Conservation (phyloP, 192 early-diverging fungal species). For the Podila epigama region DNA sequence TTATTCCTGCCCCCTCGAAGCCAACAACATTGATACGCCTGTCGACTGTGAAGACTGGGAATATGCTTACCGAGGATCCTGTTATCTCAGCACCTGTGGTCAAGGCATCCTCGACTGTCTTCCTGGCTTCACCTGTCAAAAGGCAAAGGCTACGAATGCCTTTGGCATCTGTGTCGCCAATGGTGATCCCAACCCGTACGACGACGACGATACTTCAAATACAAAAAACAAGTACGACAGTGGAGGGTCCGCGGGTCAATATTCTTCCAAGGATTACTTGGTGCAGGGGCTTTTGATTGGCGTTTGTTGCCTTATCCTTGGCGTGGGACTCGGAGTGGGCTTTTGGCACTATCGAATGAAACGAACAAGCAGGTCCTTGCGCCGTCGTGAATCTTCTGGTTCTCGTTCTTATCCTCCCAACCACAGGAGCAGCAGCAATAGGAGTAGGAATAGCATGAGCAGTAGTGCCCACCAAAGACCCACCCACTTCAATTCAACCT, state of each 20-base stretch:
- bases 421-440: too few species aligned
- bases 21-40: background rate
- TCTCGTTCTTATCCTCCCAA: too few species aligned
- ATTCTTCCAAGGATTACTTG: constrained; percentile 18
- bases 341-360: constrained; percentile 32
- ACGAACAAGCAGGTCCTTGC: too few species aligned
- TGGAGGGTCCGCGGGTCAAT: background rate
- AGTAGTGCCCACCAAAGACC: background rate
- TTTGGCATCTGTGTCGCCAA: constrained; percentile 17
- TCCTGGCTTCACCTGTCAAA: constrained; percentile 5
- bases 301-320: constrained; percentile 3
- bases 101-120: constrained; percentile 2
- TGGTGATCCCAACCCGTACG: constrained; percentile 1
- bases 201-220: background rate
- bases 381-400: too few species aligned
- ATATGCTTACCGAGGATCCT: constrained; percentile 14
- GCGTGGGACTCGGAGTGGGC: constrained; percentile 25
- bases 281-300: constrained; percentile 32
- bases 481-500: background rate
- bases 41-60: constrained; percentile 20
- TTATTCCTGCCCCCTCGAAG: constrained; percentile 1
- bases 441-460: background rate
- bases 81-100: constrained; percentile 27
- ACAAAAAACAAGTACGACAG: too few species aligned
- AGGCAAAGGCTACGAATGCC: background rate